These are phyloP conservation scores for Pichia sp. DNA, from an alignment of 1,139 yeast species.

Conservation along the genomic window DNA sequence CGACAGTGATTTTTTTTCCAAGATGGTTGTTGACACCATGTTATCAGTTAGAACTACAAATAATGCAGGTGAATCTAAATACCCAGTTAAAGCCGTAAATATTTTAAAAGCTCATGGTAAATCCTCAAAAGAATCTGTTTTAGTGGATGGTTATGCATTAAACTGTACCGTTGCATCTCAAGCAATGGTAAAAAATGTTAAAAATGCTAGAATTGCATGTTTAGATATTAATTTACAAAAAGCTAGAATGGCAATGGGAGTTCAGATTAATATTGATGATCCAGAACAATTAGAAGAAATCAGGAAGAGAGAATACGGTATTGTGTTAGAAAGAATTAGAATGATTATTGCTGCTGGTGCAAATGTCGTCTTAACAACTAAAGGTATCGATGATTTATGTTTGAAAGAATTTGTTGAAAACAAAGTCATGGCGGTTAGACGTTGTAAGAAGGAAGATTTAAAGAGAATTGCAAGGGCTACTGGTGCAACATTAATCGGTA, in stretches of 20 bases:
- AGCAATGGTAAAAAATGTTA: conserved; percentile 80
- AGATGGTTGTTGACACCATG: conserved; percentile 93
- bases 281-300: conserved; percentile 91
- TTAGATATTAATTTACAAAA: conserved; percentile 92
- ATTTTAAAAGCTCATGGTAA: conserved; percentile 96
- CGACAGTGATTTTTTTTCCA: conserved; percentile 84
- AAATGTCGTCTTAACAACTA: conserved; percentile 91
- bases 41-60: conserved; percentile 90
- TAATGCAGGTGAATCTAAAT: conserved; percentile 79
- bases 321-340: conserved; percentile 78
- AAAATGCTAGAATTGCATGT: conserved; percentile 81
- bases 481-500: conserved; percentile 86
- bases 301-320: conserved; percentile 89
- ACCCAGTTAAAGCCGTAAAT: conserved; percentile 97
- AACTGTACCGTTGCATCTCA: conserved; percentile 98
- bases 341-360: conserved; percentile 93
- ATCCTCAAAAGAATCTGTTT: conserved; percentile 76
- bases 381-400: conserved; percentile 96
- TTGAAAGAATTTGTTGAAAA: conserved; percentile 93
- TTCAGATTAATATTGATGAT: conserved; percentile 92
- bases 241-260: conserved; percentile 98
- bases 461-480: conserved; percentile 97
- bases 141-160: conserved; percentile 91
- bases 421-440: conserved; percentile 95
- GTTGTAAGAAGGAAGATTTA: conserved; percentile 95